Evolutionary conservation across 75 land plant species (phyloP).

Genomic region (Selaginella tamariscina): DNA sequence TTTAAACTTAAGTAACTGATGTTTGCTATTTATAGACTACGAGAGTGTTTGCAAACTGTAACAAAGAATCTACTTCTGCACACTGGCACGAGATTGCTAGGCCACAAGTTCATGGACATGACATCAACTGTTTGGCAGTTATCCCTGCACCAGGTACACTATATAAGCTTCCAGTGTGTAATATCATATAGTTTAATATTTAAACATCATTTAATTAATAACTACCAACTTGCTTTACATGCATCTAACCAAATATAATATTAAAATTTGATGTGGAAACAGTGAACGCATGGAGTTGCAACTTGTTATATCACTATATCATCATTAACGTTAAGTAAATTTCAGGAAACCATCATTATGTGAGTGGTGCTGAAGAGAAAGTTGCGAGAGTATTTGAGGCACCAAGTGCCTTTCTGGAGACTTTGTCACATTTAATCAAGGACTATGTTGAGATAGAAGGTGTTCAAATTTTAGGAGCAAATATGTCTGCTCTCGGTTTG

Average conservation of each 20-base stretch:
- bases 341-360: conserved; percentile 77
- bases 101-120: conserved; percentile 99
- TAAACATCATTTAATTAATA: too few species aligned
- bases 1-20: too few species aligned
- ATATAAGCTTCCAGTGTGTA: too few species aligned
- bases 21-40: conserved; percentile 50
- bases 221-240: too few species aligned
- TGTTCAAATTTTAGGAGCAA: conserved; percentile 80
- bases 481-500: conserved; percentile 96
- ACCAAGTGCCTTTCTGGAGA: conserved; percentile 77
- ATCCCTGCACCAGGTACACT: too few species aligned
- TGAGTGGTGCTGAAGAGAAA: conserved; percentile 98
- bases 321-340: too few species aligned
- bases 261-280: too few species aligned
- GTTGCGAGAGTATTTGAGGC: conserved; percentile 98
- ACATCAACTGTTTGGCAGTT: conserved; percentile 67
- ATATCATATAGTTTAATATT: too few species aligned
- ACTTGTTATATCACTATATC: too few species aligned
- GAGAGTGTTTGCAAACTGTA: conserved; percentile 73
- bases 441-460: conserved; percentile 27
- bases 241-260: too few species aligned
- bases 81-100: conserved; percentile 95
- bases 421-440: conserved; percentile 35
- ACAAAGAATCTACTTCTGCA: conserved; percentile 5
- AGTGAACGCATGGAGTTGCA: too few species aligned